Conservation (phyloP, 495 filamentous ascomycete genomes). For the Pseudomonodictys pantanalensis region DNA sequence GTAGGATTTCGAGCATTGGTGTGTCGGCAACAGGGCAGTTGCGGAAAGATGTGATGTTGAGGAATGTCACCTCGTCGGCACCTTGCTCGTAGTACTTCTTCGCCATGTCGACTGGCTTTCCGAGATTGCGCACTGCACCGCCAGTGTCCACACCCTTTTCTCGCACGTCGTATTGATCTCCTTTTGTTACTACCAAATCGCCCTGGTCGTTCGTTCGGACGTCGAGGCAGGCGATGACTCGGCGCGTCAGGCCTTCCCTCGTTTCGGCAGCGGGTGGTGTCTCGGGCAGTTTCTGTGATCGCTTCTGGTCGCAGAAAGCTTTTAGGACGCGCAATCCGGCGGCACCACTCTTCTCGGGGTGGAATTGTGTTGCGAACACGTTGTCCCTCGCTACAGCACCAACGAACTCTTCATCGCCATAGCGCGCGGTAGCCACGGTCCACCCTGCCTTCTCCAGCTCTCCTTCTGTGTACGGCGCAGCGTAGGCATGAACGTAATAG, state of each 20-base stretch:
- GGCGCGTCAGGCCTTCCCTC: conserved; percentile 71
- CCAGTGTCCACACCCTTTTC: conserved; percentile 66
- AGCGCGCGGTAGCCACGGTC: conserved; percentile 81
- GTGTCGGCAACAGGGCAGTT: conserved; percentile 88
- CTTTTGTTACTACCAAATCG: conserved; percentile 95
- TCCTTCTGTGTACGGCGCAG: conserved; percentile 68
- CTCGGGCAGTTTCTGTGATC: conserved; percentile 46
- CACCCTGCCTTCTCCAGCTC: conserved; percentile 75
- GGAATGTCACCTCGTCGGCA: conserved; percentile 92
- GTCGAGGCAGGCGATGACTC: conserved; percentile 93
- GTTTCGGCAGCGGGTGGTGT: conserved; percentile 25
- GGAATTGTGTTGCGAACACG: conserved; percentile 90
- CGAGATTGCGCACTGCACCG: conserved; percentile 83
- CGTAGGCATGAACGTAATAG: conserved; percentile 97
- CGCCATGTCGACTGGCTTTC: conserved; percentile 95
- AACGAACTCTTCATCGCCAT: conserved; percentile 87
- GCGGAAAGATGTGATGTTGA: conserved; percentile 97
- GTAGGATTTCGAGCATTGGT: conserved; percentile 92
- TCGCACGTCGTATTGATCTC: conserved; percentile 99
- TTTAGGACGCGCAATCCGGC: conserved; percentile 80
- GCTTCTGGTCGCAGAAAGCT: conserved; percentile 73
- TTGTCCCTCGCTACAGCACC: conserved; percentile 83
- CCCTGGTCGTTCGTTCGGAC: conserved; percentile 95
- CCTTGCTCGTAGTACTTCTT: conserved; percentile 93
- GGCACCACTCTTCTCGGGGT: conserved; percentile 93